Percentiles rank a stretch among this genome's conserved stretches.
Evolutionary conservation across 352 stramenopile species (phyloP).

Genomic region (Pythium diclinum): DNA sequence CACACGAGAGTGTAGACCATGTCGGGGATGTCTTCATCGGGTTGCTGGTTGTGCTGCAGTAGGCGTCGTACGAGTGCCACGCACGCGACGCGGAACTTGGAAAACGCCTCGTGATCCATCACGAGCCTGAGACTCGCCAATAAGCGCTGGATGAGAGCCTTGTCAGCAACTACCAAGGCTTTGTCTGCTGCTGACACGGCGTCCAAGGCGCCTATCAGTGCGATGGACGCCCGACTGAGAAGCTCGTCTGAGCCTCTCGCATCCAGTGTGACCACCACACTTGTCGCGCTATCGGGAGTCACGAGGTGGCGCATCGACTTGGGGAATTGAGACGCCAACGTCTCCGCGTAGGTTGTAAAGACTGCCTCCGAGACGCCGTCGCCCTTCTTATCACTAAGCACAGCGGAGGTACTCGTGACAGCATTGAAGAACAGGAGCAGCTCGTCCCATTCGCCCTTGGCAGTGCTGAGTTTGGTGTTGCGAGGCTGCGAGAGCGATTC

Average conservation of each 20-base stretch:
- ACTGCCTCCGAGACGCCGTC: not conserved
- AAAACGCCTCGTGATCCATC: constrained; percentile 17
- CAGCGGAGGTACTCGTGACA: not conserved
- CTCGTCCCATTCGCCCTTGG: not conserved
- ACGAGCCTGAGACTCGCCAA: constrained; percentile 10
- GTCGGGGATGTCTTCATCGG: not conserved
- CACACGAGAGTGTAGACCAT: constrained; percentile 53
- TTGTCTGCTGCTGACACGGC: not conserved
- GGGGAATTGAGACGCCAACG: constrained; percentile 21
- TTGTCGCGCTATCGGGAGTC: constrained; percentile 8
- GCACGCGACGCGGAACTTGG: constrained; percentile 41
- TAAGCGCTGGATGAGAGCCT: constrained; percentile 3
- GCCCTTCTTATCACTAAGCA: not conserved
- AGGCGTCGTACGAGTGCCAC: constrained; percentile 43
- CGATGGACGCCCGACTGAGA: constrained; percentile 11
- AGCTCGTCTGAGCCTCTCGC: constrained; percentile 13
- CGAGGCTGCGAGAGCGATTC: not conserved
- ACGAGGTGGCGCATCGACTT: constrained; percentile 23
- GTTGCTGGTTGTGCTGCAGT: not conserved
- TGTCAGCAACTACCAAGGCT: not conserved
- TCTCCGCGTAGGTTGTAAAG: constrained; percentile 24
- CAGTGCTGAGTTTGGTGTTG: not conserved
- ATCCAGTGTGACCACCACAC: constrained; percentile 17
- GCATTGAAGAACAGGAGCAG: not conserved
- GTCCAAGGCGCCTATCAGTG: constrained; percentile 5